Evolutionary conservation across 2,329 filamentous ascomycete species (phyloP), one percentile per base, ranked within the genome.

Genomic region (Lecanicillium sp.): DNA sequence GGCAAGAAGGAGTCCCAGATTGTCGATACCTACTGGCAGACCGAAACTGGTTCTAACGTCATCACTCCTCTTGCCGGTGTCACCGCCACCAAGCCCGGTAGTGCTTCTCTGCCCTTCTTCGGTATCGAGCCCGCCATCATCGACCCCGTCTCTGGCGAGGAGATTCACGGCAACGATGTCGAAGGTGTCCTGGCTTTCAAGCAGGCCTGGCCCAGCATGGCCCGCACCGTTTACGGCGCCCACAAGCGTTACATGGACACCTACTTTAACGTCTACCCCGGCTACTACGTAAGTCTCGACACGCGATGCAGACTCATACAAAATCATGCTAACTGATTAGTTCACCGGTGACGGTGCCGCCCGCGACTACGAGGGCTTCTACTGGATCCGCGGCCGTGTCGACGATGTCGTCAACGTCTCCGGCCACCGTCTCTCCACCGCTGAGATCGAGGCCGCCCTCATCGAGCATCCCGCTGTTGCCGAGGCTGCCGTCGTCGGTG

Each of bases 21-120:
- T 66, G 84, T 96, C 48, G 93, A 98, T 67, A 98, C 93, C 46
- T 98, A 98, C 79, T 98, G 93, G 93, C 93, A 98, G 80, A 98
- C 93, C 45, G 93, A 98, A 75, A 98, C 93, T 2, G 93, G 93
- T 49, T 97, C 88, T 54, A 84, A 98, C 69, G 90, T 95, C 60
- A 97, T 98, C 65, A 88, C 90, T 5, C 93, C 93, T 15, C 76
- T 98, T 51, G 90, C 86, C 42, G 93, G 93, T 63, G 79, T 97
- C 29, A 96, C 91, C 1, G 90, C 93, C 20, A 97, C 93, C 20
- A 98, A 98, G 74, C 93, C 93, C 17, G 93, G 93, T 47, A 94
- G 87, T 63, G 93, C 93, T 8, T 96, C 93, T 10, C 78, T 97
- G 30, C 93, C 93, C 33, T 98, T 97, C 81, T 98, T 98, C 65